Percentiles rank a stretch among this genome's conserved stretches.
phyloP scores from a whole-genome alignment of 768 basidiomycete genomes.

The Lactarius quietus region DNA sequence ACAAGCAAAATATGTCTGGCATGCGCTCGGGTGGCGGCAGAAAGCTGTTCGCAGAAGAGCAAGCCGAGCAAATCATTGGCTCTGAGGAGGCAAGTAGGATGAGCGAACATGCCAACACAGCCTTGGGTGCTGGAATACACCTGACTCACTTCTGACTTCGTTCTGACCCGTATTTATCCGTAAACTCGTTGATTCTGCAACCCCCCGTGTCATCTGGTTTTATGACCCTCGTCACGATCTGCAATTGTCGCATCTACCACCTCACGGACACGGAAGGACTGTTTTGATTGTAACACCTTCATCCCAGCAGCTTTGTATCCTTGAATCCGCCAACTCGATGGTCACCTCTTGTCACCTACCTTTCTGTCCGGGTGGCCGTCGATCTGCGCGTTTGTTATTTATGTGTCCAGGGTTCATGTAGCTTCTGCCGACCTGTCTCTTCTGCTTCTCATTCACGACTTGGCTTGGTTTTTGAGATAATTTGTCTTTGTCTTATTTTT shows the following conservation, averaged over 20 bases:
- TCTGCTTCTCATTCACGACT: slow-evolving; percentile 9
- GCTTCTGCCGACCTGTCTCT: slow-evolving; percentile 17
- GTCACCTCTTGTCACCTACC: not conserved
- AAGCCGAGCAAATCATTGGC: slow-evolving; percentile 17
- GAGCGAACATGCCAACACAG: slow-evolving; percentile 19
- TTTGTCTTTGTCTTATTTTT: slow-evolving; percentile 8
- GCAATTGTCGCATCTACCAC: slow-evolving; percentile 29
- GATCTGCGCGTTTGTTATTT: slow-evolving; percentile 17
- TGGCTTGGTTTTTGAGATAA: slow-evolving; percentile 9
- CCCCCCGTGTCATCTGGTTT: slow-evolving; percentile 22
- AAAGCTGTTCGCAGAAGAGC: slow-evolving; percentile 27
- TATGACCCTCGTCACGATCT: slow-evolving; percentile 25
- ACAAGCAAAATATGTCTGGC: slow-evolving; percentile 24
- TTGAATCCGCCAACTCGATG: slow-evolving; percentile 14
- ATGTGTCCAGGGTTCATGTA: slow-evolving; percentile 22
- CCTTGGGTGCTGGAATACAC: slow-evolving; percentile 27
- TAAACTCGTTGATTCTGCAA: slow-evolving; percentile 21
- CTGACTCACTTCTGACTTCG: slow-evolving; percentile 22
- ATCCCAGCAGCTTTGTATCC: slow-evolving; percentile 22
- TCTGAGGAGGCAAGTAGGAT: slow-evolving; percentile 18
- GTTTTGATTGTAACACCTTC: slow-evolving; percentile 24
- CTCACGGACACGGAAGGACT: slow-evolving; percentile 26
- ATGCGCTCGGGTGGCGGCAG: slow-evolving; percentile 24
- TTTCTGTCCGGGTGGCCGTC: slow-evolving; percentile 7
- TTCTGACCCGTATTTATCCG: slow-evolving; percentile 18